phyloP scores from a whole-genome alignment of 1,284 basidiomycete genomes.

The Ceratobasidium sp. region DNA sequence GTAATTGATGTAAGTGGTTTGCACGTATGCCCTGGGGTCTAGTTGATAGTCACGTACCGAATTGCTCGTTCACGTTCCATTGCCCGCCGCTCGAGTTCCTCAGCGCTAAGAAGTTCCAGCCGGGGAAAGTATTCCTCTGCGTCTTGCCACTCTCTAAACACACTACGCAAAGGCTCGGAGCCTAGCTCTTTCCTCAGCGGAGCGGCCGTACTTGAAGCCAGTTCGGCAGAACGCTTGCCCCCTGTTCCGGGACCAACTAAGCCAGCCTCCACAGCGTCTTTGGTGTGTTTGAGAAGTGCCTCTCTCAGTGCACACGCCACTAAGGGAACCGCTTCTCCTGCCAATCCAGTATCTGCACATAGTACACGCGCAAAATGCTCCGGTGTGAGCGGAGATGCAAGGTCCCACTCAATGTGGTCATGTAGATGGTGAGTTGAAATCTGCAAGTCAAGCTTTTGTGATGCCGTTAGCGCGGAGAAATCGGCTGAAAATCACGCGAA shows the following conservation, averaged over 20 bases:
- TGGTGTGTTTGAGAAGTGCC: slow-evolving; percentile 93
- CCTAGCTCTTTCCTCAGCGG: slow-evolving; percentile 16
- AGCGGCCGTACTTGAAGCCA: background rate
- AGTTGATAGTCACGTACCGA: slow-evolving; percentile 53
- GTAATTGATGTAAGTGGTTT: background rate
- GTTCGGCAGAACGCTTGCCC: background rate
- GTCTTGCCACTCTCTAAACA: slow-evolving; percentile 96
- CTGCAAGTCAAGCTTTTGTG: slow-evolving; percentile 93
- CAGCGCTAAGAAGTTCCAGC: slow-evolving; percentile 83
- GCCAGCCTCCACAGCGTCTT: slow-evolving; percentile 92
- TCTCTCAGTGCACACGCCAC: slow-evolving; percentile 94
- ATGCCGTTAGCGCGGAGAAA: background rate
- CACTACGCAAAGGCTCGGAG: slow-evolving; percentile 51
- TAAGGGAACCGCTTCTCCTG: slow-evolving; percentile 86
- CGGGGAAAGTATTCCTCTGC: slow-evolving; percentile 90
- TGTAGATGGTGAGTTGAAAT: slow-evolving; percentile 88
- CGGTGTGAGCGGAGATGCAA: slow-evolving; percentile 90
- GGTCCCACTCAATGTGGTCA: slow-evolving; percentile 98
- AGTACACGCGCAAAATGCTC: slow-evolving; percentile 84
- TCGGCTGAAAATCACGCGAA: background rate
- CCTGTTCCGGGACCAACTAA: slow-evolving; percentile 63
- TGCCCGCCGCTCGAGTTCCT: slow-evolving; percentile 90
- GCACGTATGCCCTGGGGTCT: background rate
- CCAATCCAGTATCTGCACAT: slow-evolving; percentile 85
- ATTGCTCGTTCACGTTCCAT: slow-evolving; percentile 83